Evolutionary conservation across 371 early-diverging fungal genomes (phyloP), one percentile per base, ranked within the genome.

Genomic region (Syncephalis plumigaleata): DNA sequence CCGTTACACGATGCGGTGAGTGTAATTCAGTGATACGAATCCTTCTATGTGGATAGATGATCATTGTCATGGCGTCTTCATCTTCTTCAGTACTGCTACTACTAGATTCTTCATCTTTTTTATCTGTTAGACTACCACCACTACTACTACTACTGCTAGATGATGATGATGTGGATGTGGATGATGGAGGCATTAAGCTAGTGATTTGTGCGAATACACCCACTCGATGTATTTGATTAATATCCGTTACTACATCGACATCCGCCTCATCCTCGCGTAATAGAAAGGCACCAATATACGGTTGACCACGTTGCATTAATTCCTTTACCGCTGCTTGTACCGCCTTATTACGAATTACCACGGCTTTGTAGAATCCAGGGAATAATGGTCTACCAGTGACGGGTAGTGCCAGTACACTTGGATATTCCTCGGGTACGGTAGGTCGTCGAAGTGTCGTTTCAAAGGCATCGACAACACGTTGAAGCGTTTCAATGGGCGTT

Each of bases 131-230:
- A 31, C 31, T 31, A 31, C 31, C 31, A 31, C 31, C 31, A 31
- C 7, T 31, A 31, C 31, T 31, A 31, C 31, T 31, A n/a, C n/a
- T n/a, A n/a, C n/a, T n/a, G n/a, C n/a, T n/a, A n/a, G n/a, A n/a
- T n/a, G n/a, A n/a, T n/a, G n/a, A n/a, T n/a, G n/a, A n/a, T n/a
- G n/a, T n/a, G n/a, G n/a, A n/a, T n/a, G n/a, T n/a, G 7, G 31
- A 7, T 31, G 31, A 31, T 7, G 92, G 79, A 7, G 87, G 85
- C 57, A 90, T 92, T n/a, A 89, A 75, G 44, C 86, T 89, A 17
- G 92, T 90, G 54, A 96, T 91, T 54, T 94, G 93, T 25, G 91
- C 89, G 70, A 96, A 93, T n/a, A 92, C 92, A 46, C 96, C 96
- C 16, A 91, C 80, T 15, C 64, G 64, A 57, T 94, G 81, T 1